These are phyloP conservation scores for Geranium incanum DNA, from an alignment of 441 rosid species.

Conservation along the genomic window DNA sequence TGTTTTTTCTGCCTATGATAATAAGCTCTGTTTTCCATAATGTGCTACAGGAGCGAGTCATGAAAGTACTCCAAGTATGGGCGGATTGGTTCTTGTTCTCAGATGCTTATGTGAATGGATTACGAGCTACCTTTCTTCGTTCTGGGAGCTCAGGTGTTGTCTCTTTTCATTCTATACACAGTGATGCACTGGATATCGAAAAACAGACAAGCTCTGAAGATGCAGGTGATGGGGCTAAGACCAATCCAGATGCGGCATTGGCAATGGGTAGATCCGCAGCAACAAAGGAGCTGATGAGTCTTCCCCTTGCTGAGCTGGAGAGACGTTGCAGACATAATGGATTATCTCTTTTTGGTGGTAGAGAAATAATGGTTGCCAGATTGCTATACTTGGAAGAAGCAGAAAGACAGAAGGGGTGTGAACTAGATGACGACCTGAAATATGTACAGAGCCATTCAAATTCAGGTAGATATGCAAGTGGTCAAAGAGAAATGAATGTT, in stretches of 20 bases:
- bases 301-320: slow-evolving; percentile 87
- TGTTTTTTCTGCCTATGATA: slow-evolving; percentile 9
- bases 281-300: slow-evolving; percentile 76
- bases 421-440: slow-evolving; percentile 68
- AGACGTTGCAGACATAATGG: slow-evolving; percentile 98
- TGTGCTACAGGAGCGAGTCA: slow-evolving; percentile 72
- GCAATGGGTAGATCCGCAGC: slow-evolving; percentile 98
- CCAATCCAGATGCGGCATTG: slow-evolving; percentile 82
- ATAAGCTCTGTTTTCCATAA: slow-evolving; percentile 14
- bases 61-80: slow-evolving; percentile 99
- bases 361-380: slow-evolving; percentile 94
- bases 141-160: slow-evolving; percentile 80
- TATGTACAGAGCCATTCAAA: slow-evolving; percentile 40
- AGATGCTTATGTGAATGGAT: slow-evolving; percentile 93
- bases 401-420: slow-evolving; percentile 85
- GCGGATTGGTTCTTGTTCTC: slow-evolving; percentile 99
- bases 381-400: slow-evolving; percentile 92
- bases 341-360: slow-evolving; percentile 92
- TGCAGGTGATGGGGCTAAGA: slow-evolving; percentile 38
- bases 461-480: slow-evolving; percentile 41
- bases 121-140: slow-evolving; percentile 91
- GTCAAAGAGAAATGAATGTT: slow-evolving; percentile 42
- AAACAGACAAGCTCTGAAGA: slow-evolving; percentile 48
- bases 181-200: slow-evolving; percentile 76
- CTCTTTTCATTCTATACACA: slow-evolving; percentile 79